Evolutionary conservation across 306 rosid species (phyloP), one percentile per base, ranked within the genome.

Genomic region (Clitoria ternatea): DNA sequence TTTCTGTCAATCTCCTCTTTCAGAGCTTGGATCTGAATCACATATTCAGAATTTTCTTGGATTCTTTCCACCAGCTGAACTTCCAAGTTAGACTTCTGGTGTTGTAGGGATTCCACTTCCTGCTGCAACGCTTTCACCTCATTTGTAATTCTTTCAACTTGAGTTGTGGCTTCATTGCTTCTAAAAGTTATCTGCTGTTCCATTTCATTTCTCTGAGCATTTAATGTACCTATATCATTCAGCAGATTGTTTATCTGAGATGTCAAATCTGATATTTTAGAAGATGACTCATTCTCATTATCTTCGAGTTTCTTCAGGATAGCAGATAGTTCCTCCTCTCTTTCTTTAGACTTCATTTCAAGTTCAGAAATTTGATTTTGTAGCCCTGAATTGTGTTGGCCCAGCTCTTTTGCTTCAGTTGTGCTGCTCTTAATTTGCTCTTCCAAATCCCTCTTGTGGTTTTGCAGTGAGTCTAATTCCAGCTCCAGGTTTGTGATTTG

Each of bases 91-190:
- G 78, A 39, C 44, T 86, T 88, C 70, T 83, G 80, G 27, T 36
- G 57, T 12, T 57, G 83, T 74, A 85, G 80, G 50, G 80, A 70
- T 75, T 80, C 90, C 69, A 88, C 63, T 70, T 82, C 87, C 81
- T 85, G 79, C 87, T 61, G 91, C 80, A 90, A 76, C 6, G 27
- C 68, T 43, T 75, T 81, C 75, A 85, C 49, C 85, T 86, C 91
- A 53, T 81, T 88, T 45, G 48, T 69, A 32, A 86, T 66, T 67
- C 72, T 82, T 77, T 83, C 68, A 54, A 77, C 82, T 61, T 80
- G 91, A 67, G 71, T 26, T 18, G 85, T 63, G 32, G 88, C 92
- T 80, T 92, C 96, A 57, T 73, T 82, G 44, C 82, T 81, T 80
- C 66, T 81, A 61, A 20, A 3, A 52, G 40, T 53, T 20, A 90